These are phyloP conservation scores for Rhododendron molle DNA, from an alignment of 148 eudicot genomes.

Conservation along the genomic window DNA sequence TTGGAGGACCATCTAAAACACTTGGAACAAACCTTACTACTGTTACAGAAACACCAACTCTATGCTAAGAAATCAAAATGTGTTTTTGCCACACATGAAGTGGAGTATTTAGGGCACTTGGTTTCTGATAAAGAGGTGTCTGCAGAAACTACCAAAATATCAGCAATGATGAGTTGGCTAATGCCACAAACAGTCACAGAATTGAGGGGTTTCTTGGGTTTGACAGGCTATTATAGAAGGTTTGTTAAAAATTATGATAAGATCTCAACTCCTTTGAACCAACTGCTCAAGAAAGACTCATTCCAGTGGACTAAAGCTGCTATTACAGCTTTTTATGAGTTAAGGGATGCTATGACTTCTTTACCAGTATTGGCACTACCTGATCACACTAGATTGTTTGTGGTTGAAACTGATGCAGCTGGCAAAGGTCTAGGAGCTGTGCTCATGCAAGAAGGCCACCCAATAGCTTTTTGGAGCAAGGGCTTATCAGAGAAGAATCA, in stretches of 20 bases:
- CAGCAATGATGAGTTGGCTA: background rate
- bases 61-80: background rate
- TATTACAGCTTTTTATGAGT: background rate
- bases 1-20: background rate
- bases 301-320: background rate
- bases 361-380: background rate
- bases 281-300: background rate
- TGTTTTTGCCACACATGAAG: too few species aligned
- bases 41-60: background rate
- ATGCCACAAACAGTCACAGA: background rate
- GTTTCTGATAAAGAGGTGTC: background rate
- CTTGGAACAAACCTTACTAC: background rate
- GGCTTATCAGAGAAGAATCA: background rate
- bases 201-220: background rate
- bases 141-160: background rate
- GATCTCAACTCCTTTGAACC: background rate
- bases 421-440: too few species aligned
- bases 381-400: background rate
- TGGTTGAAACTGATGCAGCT: background rate
- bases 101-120: background rate
- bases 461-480: background rate
- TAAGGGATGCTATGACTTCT: background rate
- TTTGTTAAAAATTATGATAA: too few species aligned
- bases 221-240: background rate
- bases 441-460: background rate